A percentile compares a stretch with the other conserved stretches of the same genome.
These are phyloP conservation scores for Phyllosticta citriasiana DNA, from an alignment of 2,329 filamentous ascomycete genomes.

Conservation along the genomic window DNA sequence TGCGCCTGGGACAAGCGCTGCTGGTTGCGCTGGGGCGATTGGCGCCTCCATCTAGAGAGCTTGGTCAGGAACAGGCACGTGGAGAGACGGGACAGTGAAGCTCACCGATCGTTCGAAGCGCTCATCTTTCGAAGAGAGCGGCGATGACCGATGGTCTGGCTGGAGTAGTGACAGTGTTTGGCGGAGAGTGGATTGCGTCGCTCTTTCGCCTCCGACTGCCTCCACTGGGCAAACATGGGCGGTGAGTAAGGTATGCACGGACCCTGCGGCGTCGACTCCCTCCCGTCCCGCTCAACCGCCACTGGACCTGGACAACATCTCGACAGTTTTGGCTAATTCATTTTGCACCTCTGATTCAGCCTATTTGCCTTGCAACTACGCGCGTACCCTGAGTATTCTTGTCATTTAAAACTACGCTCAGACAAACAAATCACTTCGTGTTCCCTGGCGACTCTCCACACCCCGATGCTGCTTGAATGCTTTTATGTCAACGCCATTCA, in stretches of 20 bases:
- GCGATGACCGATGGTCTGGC: conserved; percentile 9
- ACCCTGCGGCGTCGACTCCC: not conserved
- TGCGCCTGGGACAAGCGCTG: conserved; percentile 11
- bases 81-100: not conserved
- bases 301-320: not conserved
- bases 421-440: too few relatives aligned
- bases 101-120: conserved; percentile 7
- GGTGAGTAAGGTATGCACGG: not conserved
- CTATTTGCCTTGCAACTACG: not conserved
- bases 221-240: not conserved
- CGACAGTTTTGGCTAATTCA: not conserved
- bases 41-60: conserved; percentile 8
- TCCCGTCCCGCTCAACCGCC: not conserved
- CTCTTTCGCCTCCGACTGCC: not conserved
- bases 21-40: conserved; percentile 14
- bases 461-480: too few relatives aligned
- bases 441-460: too few relatives aligned
- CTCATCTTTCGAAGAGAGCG: conserved; percentile 8
- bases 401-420: too few relatives aligned
- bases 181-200: not conserved
- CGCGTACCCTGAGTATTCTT: too few relatives aligned
- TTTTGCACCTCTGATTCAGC: not conserved
- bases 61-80: not conserved
- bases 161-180: conserved; percentile 2
- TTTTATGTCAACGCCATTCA: too few relatives aligned